Evolutionary conservation across 2,329 filamentous ascomycete genomes (phyloP).

Genomic region (Didymella glomerata): DNA sequence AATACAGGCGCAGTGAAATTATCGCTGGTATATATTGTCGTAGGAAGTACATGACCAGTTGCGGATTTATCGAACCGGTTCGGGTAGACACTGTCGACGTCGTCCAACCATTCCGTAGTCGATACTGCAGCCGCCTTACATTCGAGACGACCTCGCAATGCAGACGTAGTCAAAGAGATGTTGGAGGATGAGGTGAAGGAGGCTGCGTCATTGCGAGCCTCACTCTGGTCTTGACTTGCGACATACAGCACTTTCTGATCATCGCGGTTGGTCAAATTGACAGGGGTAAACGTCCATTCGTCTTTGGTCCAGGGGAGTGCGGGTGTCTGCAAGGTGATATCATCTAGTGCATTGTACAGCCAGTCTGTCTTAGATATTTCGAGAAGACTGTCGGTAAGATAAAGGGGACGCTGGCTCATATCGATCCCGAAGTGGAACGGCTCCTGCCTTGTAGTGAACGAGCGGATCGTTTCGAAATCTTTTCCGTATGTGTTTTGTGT

Average conservation of each 20-base stretch:
- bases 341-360: neutral
- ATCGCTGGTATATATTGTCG: neutral
- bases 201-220: neutral
- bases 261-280: neutral
- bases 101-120: neutral
- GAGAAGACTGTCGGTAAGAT: slow-evolving; percentile 1
- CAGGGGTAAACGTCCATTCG: neutral
- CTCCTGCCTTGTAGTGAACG: neutral
- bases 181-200: neutral
- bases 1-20: neutral
- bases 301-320: neutral
- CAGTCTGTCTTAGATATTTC: neutral
- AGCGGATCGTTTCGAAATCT: neutral
- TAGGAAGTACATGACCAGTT: neutral
- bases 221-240: neutral
- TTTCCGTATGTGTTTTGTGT: slow-evolving; percentile 4
- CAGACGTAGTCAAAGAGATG: neutral
- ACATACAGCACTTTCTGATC: neutral
- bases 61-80: neutral
- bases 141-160: neutral
- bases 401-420: neutral
- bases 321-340: neutral
- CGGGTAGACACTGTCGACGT: neutral
- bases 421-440: slow-evolving; percentile 6
- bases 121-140: neutral